Conservation (phyloP, 257 asterid genomes). For the Scutellaria barbata region DNA sequence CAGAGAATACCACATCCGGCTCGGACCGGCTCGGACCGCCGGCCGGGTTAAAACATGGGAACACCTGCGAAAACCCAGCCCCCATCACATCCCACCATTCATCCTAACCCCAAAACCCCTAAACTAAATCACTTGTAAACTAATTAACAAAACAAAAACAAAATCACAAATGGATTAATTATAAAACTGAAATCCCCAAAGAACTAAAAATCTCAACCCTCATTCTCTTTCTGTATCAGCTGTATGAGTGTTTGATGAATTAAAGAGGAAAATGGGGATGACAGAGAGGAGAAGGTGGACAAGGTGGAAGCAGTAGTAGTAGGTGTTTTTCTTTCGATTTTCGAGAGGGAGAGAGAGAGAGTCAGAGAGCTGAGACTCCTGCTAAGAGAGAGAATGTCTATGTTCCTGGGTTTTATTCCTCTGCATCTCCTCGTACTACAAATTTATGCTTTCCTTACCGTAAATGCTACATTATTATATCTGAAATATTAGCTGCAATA, state of each 20-base stretch:
- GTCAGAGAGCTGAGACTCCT: constrained; percentile 42
- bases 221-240: constrained; percentile 15
- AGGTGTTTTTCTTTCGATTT: constrained; percentile 46
- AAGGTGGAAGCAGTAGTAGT: constrained; percentile 36
- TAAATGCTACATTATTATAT: neutral
- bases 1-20: constrained; percentile 63
- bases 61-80: constrained; percentile 88
- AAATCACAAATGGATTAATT: neutral
- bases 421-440: constrained; percentile 19
- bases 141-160: neutral
- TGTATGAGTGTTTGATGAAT: neutral
- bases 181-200: neutral
- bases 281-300: constrained; percentile 35
- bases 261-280: constrained; percentile 31
- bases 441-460: neutral
- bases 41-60: constrained; percentile 86
- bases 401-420: constrained; percentile 29
- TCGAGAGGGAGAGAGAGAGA: constrained; percentile 41
- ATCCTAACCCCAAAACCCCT: constrained; percentile 62
- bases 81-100: constrained; percentile 93
- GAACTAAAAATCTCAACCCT: neutral
- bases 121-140: neutral
- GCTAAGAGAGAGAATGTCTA: constrained; percentile 31
- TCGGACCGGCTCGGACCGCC: constrained; percentile 67
- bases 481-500: neutral